phyloP scores from a whole-genome alignment of 2,329 filamentous ascomycete genomes.

The Orbilia blumenaviensis region DNA sequence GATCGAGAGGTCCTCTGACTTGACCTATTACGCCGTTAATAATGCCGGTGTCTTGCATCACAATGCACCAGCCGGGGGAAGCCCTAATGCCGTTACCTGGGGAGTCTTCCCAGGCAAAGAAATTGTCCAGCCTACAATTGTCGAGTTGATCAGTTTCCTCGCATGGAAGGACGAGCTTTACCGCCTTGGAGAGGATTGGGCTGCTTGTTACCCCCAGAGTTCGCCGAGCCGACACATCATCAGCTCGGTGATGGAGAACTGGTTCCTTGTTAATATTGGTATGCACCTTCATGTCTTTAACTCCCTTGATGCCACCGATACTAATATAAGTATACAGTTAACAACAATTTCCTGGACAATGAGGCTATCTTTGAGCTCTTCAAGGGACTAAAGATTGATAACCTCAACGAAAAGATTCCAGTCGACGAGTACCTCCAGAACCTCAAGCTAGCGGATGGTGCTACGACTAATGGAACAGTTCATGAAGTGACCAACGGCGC shows the following conservation, averaged over 20 bases:
- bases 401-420: constrained; percentile 66
- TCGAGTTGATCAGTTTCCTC: constrained; percentile 95
- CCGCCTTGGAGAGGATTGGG: constrained; percentile 90
- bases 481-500: constrained; percentile 23
- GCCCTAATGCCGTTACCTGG: constrained; percentile 98
- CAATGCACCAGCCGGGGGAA: constrained; percentile 78
- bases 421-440: constrained; percentile 54
- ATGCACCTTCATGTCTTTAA: constrained; percentile 60
- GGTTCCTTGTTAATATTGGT: constrained; percentile 96
- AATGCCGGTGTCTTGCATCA: constrained; percentile 82
- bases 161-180: constrained; percentile 99
- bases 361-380: constrained; percentile 86
- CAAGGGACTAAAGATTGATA: constrained; percentile 75
- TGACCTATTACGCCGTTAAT: constrained; percentile 95
- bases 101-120: constrained; percentile 98
- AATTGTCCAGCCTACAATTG: constrained; percentile 99
- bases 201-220: constrained; percentile 81
- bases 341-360: constrained; percentile 94
- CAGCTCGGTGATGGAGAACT: constrained; percentile 83
- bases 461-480: constrained; percentile 7
- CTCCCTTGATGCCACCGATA: constrained; percentile 18
- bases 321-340: constrained; percentile 69
- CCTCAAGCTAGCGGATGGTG: constrained; percentile 29
- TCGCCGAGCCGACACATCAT: constrained; percentile 83
- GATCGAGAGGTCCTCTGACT: constrained; percentile 78